Conservation (phyloP, 1,139 yeast genomes). For the Saccharomyces pastorianus region DNA sequence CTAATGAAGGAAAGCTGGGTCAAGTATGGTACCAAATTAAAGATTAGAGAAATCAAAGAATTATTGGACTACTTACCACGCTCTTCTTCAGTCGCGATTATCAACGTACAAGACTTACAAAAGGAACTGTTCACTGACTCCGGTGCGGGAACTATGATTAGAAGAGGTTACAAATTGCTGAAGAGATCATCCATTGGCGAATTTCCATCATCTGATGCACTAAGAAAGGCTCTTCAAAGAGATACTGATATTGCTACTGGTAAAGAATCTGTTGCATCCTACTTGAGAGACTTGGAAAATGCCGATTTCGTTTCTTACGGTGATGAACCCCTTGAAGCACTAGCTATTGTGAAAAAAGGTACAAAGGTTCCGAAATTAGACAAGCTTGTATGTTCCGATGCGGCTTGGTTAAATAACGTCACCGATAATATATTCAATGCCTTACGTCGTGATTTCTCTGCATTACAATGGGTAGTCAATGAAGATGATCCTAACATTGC, state of each 20-base stretch:
- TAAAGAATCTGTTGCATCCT: constrained; percentile 69
- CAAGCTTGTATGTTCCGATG: constrained; percentile 77
- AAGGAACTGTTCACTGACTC: constrained; percentile 96
- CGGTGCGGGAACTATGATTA: constrained; percentile 98
- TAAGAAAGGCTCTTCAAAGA: constrained; percentile 67
- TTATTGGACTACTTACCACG: constrained; percentile 89
- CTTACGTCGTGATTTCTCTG: constrained; percentile 61
- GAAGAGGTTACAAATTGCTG: constrained; percentile 89
- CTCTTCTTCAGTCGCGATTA: constrained; percentile 95
- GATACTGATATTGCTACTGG: constrained; percentile 71
- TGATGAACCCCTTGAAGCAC: constrained; percentile 91
- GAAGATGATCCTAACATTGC: constrained; percentile 87
- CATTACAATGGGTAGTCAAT: constrained; percentile 79
- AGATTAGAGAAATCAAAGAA: constrained; percentile 93
- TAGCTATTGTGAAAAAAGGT: constrained; percentile 67
- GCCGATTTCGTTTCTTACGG: constrained; percentile 71
- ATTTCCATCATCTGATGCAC: constrained; percentile 61
- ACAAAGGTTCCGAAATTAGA: constrained; percentile 59
- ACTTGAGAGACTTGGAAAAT: constrained; percentile 62
- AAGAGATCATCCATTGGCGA: constrained; percentile 62
- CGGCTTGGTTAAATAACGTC: constrained; percentile 96
- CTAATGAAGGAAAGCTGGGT: constrained; percentile 95
- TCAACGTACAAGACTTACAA: constrained; percentile 88
- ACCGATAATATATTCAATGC: constrained; percentile 89
- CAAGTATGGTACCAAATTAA: constrained; percentile 93